Evolutionary conservation across 2,329 filamentous ascomycete species (phyloP).

Genomic region (Alternaria gaisen): DNA sequence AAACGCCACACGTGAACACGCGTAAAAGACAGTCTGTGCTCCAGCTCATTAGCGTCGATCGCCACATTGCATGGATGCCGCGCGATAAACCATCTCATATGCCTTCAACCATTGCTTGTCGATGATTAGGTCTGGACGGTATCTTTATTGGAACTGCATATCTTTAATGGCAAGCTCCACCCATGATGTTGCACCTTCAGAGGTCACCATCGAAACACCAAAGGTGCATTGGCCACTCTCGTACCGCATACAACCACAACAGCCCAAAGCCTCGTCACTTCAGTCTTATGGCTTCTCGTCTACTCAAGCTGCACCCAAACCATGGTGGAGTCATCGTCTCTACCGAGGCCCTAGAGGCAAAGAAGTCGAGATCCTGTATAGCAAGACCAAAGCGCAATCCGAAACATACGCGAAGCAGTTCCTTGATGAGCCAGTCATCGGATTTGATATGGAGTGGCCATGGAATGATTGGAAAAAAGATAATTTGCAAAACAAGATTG

Average conservation of each 20-base stretch:
- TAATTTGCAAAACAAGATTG: constrained; percentile 73
- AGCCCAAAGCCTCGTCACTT: constrained; percentile 15
- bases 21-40: constrained; percentile 12
- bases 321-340: constrained; percentile 72
- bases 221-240: constrained; percentile 31
- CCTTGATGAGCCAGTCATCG: constrained; percentile 73
- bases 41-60: neutral
- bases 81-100: constrained; percentile 2
- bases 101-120: constrained; percentile 1
- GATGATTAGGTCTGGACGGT: neutral
- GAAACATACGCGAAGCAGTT: constrained; percentile 75
- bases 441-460: constrained; percentile 91
- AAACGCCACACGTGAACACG: constrained; percentile 11
- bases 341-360: constrained; percentile 67
- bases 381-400: constrained; percentile 70
- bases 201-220: neutral
- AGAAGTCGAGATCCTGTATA: constrained; percentile 78
- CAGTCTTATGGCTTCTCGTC: constrained; percentile 16
- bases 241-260: constrained; percentile 26
- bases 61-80: neutral
- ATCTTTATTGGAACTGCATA: neutral
- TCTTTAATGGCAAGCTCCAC: constrained; percentile 4
- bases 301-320: constrained; percentile 6
- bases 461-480: constrained; percentile 55
- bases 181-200: neutral